phyloP scores from a whole-genome alignment of 2,329 filamentous ascomycete species.

The Mycosphaerella arachidis region DNA sequence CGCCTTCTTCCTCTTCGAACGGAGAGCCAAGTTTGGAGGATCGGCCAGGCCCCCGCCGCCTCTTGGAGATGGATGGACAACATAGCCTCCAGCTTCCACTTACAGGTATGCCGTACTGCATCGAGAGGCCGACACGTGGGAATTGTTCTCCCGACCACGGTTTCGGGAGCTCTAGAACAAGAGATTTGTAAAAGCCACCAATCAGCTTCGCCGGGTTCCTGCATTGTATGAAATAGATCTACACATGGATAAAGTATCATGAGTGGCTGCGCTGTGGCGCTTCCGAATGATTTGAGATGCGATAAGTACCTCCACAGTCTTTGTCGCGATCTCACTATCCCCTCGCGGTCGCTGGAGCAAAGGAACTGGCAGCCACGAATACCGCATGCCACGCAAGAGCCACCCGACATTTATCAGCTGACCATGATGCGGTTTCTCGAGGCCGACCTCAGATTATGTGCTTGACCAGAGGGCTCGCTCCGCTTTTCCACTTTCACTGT shows the following conservation, averaged over 20 bases:
- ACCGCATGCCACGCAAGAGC: background rate
- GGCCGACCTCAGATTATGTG: background rate
- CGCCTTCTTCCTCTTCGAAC: background rate
- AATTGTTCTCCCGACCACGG: background rate
- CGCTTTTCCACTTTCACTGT: background rate
- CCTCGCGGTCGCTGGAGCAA: background rate
- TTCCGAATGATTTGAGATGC: background rate
- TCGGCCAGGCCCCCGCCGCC: too few species aligned
- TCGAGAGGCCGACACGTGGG: background rate
- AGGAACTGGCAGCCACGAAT: background rate
- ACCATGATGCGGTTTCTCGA: background rate
- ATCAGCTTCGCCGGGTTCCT: background rate
- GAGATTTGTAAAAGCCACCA: background rate
- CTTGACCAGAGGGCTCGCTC: background rate
- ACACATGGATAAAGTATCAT: background rate
- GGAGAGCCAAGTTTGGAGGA: background rate
- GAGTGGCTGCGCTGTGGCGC: background rate
- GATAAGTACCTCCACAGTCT: background rate
- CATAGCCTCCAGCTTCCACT: background rate
- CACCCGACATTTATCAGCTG: background rate
- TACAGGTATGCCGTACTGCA: background rate
- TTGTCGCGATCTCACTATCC: background rate
- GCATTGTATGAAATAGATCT: background rate
- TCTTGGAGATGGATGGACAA: background rate
- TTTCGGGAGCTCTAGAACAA: background rate